Base-by-base conservation (phyloP, 2,329 filamentous ascomycete species). In the Beauveria pseudobassiana region DNA sequence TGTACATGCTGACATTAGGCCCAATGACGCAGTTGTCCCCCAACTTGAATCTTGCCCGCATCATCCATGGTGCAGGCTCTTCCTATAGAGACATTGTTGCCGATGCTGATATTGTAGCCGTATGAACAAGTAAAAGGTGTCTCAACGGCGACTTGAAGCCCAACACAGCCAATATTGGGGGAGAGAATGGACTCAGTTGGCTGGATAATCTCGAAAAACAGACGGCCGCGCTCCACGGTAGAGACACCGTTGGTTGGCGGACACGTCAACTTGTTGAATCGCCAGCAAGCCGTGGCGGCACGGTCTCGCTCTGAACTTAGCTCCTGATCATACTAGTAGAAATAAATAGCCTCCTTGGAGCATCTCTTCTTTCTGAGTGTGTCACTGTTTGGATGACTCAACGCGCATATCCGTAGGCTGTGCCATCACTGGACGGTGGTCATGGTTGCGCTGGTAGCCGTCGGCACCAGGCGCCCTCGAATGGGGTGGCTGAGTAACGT, bases 81-180 rank as follows among this genome's bases (percentile, higher is more conserved):
- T 20, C 89, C 90, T 66, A 98, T 89, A 60, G 87, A 83, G 3
- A 96, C 91, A 65, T 95, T 87, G 67, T 93, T 88, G 16, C 90
- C 93, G 66, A 98, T 89, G 53, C 84, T 83, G 68, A 98, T 89
- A 73, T 98, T 98, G 77, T 96, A 98, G 1, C 95, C 95, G 70
- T 97, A 97, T 69, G 96, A 92, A 72, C 93, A 97, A 52, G 82
- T 87, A 73, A 99, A 98, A 0, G 93, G 93, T 2, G 89, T 86
- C 69, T 96, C 91, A 26, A 99, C 89, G 46, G 87, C 80, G 5
- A 90, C 88, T 61, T 88, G 85, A 16, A 86, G 82, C 18, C 91
- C 91, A 5, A 95, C 83, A 26, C 80, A 82, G 61, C 84, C 90
- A 61, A 78, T 70, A 67, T 82, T 80, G 46, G 83, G 80, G 49